These are phyloP conservation scores for Waitea zeae DNA, from an alignment of 1,284 basidiomycete species.

Conservation along the genomic window DNA sequence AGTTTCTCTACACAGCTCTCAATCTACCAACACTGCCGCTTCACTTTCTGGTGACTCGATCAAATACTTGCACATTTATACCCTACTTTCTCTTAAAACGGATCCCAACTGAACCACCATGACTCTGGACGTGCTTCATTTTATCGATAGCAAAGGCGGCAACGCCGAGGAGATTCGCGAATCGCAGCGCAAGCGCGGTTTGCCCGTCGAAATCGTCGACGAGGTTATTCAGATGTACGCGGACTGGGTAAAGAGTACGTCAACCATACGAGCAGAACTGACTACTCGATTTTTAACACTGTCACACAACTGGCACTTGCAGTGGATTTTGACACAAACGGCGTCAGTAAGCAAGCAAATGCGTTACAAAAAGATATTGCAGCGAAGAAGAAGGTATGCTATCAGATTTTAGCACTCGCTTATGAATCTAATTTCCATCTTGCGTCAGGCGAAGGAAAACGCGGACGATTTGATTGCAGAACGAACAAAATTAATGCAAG, in stretches of 20 bases:
- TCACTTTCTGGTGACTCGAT: constrained; percentile 3
- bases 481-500: constrained; percentile 68
- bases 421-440: background rate
- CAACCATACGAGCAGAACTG: too few relatives aligned
- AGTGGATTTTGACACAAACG: constrained; percentile 81
- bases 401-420: background rate
- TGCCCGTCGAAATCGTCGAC: constrained; percentile 83
- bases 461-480: constrained; percentile 74
- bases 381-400: constrained; percentile 73
- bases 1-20: constrained; percentile 2
- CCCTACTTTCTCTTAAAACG: too few relatives aligned
- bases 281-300: background rate
- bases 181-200: constrained; percentile 84
- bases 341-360: constrained; percentile 72
- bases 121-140: constrained; percentile 66
- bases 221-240: constrained; percentile 87
- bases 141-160: constrained; percentile 81
- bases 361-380: constrained; percentile 88
- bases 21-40: background rate
- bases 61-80: constrained; percentile 1
- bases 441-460: constrained; percentile 75
- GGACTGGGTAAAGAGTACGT: constrained; percentile 83
- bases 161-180: constrained; percentile 87
- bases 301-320: constrained; percentile 1
- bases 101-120: too few relatives aligned